These are phyloP conservation scores for Pseudohalonectria lignicola DNA, from an alignment of 2,329 filamentous ascomycete species.

Conservation along the genomic window DNA sequence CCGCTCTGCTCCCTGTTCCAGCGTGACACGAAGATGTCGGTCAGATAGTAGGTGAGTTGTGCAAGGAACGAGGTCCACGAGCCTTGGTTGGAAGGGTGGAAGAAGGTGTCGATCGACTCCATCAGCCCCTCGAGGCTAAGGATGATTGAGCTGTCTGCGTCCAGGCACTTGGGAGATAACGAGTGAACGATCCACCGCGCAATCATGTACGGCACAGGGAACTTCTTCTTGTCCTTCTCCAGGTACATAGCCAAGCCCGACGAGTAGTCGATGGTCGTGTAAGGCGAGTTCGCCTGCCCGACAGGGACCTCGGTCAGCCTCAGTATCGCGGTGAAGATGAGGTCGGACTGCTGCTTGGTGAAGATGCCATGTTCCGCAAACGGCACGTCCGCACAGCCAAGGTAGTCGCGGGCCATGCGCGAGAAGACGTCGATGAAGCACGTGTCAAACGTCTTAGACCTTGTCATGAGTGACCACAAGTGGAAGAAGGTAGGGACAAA, in stretches of 20 bases:
- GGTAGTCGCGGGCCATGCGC: slow-evolving; percentile 71
- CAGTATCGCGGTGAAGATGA: slow-evolving; percentile 86
- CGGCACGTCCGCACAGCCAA: slow-evolving; percentile 62
- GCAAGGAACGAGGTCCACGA: slow-evolving; percentile 82
- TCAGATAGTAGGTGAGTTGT: slow-evolving; percentile 83
- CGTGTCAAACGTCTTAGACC: slow-evolving; percentile 78
- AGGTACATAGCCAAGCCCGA: slow-evolving; percentile 77
- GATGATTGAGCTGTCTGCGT: slow-evolving; percentile 62
- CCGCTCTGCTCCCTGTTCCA: slow-evolving; percentile 94
- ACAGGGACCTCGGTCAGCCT: slow-evolving; percentile 91
- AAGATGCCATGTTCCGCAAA: slow-evolving; percentile 87
- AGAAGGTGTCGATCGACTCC: slow-evolving; percentile 95
- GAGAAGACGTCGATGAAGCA: slow-evolving; percentile 87
- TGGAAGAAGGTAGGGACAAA: slow-evolving; percentile 94
- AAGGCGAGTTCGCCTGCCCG: slow-evolving; percentile 88
- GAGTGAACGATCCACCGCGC: slow-evolving; percentile 91
- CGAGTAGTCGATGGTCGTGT: slow-evolving; percentile 73
- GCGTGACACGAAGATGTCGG: slow-evolving; percentile 92
- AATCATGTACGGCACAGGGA: slow-evolving; percentile 84
- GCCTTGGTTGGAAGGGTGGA: slow-evolving; percentile 94
- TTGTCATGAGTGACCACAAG: slow-evolving; percentile 84
- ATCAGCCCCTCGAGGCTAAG: slow-evolving; percentile 82
- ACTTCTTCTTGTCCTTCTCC: slow-evolving; percentile 87
- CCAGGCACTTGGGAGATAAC: slow-evolving; percentile 71
- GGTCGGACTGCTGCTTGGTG: slow-evolving; percentile 79